A percentile compares a stretch with the other conserved stretches of the same genome.
These are phyloP conservation scores for Desmodesmus armatus DNA, from an alignment of 139 green algal genomes.

Conservation along the genomic window DNA sequence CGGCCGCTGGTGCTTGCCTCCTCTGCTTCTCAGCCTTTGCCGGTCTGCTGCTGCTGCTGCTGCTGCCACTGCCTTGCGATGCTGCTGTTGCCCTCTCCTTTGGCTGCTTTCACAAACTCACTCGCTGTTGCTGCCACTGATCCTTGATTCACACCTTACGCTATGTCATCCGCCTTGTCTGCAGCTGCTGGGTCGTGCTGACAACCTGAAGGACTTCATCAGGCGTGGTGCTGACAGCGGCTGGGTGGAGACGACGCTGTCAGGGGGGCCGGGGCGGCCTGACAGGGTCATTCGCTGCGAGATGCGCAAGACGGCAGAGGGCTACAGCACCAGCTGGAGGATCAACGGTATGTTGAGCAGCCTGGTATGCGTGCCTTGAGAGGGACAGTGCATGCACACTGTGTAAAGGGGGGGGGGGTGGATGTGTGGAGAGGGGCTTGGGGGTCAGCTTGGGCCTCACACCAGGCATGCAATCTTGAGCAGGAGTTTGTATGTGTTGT, in stretches of 20 bases:
- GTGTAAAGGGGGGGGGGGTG: too few species aligned
- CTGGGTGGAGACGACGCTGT: conserved; percentile 82
- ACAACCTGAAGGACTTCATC: conserved; percentile 86
- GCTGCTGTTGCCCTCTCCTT: neutral
- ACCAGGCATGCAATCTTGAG: too few species aligned
- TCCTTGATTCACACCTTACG: too few species aligned
- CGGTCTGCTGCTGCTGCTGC: conserved; percentile 6
- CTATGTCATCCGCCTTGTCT: conserved; percentile 7
- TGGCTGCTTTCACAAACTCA: neutral
- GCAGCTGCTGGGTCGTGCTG: conserved; percentile 85
- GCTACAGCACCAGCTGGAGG: conserved; percentile 72
- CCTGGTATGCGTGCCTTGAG: too few species aligned
- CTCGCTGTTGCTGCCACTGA: neutral
- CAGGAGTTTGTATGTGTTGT: too few species aligned
- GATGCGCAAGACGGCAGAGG: conserved; percentile 39
- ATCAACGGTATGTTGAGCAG: conserved; percentile 68
- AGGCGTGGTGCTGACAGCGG: conserved; percentile 64
- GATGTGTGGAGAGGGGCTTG: too few species aligned
- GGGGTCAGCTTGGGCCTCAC: too few species aligned
- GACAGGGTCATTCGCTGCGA: conserved; percentile 59
- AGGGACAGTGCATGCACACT: too few species aligned
- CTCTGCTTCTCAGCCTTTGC: neutral
- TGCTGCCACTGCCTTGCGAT: neutral
- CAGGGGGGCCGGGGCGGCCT: conserved; percentile 39
- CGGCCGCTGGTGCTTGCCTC: neutral